Evolutionary conservation across 1,284 basidiomycete genomes (phyloP).

Genomic region (Leccinum subfulvum): DNA sequence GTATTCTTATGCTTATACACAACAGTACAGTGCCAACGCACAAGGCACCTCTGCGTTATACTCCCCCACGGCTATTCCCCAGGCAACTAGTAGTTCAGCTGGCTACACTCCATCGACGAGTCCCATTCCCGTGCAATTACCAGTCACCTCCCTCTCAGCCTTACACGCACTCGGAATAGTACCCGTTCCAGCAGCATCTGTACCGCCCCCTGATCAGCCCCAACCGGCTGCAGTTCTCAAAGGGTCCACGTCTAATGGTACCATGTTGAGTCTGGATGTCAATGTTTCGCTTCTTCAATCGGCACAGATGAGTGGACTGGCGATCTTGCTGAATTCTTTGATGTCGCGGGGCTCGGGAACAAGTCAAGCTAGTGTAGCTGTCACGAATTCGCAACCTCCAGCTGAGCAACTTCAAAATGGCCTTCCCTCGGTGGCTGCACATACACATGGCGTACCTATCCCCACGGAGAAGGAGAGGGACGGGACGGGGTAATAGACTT

Average conservation of each 20-base stretch:
- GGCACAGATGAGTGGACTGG: constrained; percentile 70
- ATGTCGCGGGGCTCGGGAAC: constrained; percentile 39
- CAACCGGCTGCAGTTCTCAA: constrained; percentile 69
- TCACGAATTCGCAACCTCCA: constrained; percentile 14
- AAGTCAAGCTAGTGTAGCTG: constrained; percentile 18
- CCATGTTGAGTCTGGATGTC: constrained; percentile 70
- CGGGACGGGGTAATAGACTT: constrained; percentile 28
- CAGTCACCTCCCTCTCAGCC: constrained; percentile 65
- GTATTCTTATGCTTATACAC: constrained; percentile 55
- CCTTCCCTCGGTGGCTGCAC: constrained; percentile 7
- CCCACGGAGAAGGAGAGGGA: constrained; percentile 21
- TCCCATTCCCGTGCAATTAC: constrained; percentile 72
- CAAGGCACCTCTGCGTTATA: constrained; percentile 29
- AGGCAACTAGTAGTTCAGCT: constrained; percentile 28
- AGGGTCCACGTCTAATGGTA: constrained; percentile 65
- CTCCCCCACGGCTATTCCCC: constrained; percentile 32
- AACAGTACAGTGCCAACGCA: constrained; percentile 43
- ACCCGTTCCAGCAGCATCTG: constrained; percentile 59
- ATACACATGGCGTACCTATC: constrained; percentile 4
- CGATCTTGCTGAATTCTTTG: constrained; percentile 66
- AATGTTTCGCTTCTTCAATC: constrained; percentile 68
- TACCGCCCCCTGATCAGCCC: constrained; percentile 55
- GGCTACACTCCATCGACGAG: constrained; percentile 40
- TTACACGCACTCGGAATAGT: constrained; percentile 69
- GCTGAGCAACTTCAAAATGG: constrained; percentile 23